Evolutionary conservation across 495 filamentous ascomycete genomes (phyloP), one percentile per base, ranked within the genome.

Genomic region (Neurospora africana): DNA sequence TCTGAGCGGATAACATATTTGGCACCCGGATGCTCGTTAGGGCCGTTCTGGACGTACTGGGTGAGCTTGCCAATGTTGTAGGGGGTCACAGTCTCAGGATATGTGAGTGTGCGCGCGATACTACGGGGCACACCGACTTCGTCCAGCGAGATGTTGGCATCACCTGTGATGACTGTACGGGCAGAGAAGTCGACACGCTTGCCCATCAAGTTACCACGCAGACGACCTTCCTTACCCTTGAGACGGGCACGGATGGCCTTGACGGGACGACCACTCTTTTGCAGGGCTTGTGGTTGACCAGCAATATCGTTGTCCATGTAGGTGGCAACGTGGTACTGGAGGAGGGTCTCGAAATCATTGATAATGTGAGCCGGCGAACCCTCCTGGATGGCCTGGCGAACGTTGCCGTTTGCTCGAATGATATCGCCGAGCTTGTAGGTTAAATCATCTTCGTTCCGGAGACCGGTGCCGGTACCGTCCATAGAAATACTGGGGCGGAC

Each of bases 291-390:
- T 0, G 95, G 95, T 74, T 95, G 92, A 67, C 95, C 95, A 71
- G 96, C 95, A 80, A 97, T 97, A 78, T 98, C 94, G 76, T 99
- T 99, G 78, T 98, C 95, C 95, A 99, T 99, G 82, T 97, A 95
- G 8, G 95, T 99, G 10, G 95, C 95, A 61, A 98, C 94, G 77
- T 99, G 95, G 79, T 95, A 99, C 76, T 99, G 95, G n/a, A 99
- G 83, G 9, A 99, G 83, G 71, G 89, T 87, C 80, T 97, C 92
- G 70, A 97, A 98, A 75, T 99, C 95, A 37, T 87, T 88, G 38
- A 92, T 87, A 44, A 98, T 90, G 82, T 98, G 96, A 69, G 90
- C 89, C 0, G 95, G 94, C 5, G 95, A 92, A 47, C 95, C 94
- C 79, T 97, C 93, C 61, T 90, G 87, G 72, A 95, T 90, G 65